Base-by-base conservation (phyloP, 768 basidiomycete species). In the Russula sp. region DNA sequence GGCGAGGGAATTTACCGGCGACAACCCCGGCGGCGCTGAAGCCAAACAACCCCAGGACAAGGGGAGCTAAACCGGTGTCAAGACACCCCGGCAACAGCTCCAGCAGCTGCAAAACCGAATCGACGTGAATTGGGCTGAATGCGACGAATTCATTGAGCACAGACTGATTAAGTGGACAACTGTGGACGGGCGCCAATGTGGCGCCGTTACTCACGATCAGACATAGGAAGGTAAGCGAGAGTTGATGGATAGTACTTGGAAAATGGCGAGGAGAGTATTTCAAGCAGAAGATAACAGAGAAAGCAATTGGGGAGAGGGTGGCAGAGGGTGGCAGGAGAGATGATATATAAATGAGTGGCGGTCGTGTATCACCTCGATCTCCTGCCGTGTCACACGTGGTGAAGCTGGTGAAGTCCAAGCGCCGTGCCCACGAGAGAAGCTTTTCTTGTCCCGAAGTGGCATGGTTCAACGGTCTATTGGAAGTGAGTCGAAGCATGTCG, bases 21-120 rank as follows among this genome's bases (percentile, higher is more conserved):
- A 65, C 24, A 30, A 61, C 52, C 5, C 61, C 64, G 7, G 22
- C 49, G 18, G 55, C 61, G 20, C 61, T 10, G 28, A 65, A 57
- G 11, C 64, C 61, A 6, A 42, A 14, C 9, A 26, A 14, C 7
- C 54, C 48, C 16, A 65, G 34, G 34, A 5, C 13, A 5, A 13
- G 2, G 10, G 55, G n/a, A 13, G 46, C 22, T 28, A 62, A 5
- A 46, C 3, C 0, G 61, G 61, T 20, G 24, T 30, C 16, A 62
- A n/a, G 34, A 36, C 1, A 22, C 3, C 11, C 42, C 30, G 4
- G 13, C n/a, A 28, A 16, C 22, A 1, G n/a, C 42, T 5, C 46
- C 28, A 7, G 34, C 60, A 11, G 22, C 38, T 28, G 18, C 14
- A 18, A 1, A 14, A 18, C 16, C 2, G 4, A 40, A 18, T 40